A percentile compares a stretch with the other conserved stretches of the same genome.
Evolutionary conservation across 2,329 filamentous ascomycete genomes (phyloP).

Genomic region (Stenocarpella maydis): DNA sequence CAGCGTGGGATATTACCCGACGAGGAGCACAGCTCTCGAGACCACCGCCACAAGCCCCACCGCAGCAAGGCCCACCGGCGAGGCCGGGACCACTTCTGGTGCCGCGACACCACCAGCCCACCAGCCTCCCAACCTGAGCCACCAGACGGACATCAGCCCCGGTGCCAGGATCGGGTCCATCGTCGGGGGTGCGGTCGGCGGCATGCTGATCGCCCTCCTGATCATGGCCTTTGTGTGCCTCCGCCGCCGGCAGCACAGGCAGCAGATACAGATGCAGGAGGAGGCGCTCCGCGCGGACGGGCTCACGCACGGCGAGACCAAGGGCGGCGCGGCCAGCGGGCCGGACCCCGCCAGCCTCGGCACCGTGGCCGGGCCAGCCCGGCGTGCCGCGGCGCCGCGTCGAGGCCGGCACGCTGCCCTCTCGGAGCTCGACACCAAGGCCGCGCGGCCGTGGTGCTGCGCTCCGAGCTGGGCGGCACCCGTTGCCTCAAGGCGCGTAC

Average conservation of each 20-base stretch:
- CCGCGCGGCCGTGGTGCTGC: slow-evolving; percentile 38
- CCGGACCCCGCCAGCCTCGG: slow-evolving; percentile 21
- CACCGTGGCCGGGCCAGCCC: too few relatives aligned
- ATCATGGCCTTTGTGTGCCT: slow-evolving; percentile 35
- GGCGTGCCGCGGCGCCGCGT: neutral
- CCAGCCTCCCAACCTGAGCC: neutral
- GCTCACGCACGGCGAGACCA: neutral
- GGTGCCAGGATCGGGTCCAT: slow-evolving; percentile 41
- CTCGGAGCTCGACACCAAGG: slow-evolving; percentile 37
- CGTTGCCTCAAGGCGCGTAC: slow-evolving; percentile 8
- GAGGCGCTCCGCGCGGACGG: neutral
- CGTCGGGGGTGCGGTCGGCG: slow-evolving; percentile 37
- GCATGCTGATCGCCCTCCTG: slow-evolving; percentile 38
- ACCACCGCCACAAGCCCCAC: neutral
- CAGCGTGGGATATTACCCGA: slow-evolving; percentile 31
- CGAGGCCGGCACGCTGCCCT: slow-evolving; percentile 16
- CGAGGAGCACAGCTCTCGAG: neutral
- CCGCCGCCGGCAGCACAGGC: slow-evolving; percentile 31
- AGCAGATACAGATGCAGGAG: neutral
- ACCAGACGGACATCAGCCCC: slow-evolving; percentile 35
- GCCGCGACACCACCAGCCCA: slow-evolving; percentile 21
- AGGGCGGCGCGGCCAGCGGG: neutral
- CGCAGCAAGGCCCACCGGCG: neutral
- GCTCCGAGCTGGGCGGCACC: slow-evolving; percentile 36
- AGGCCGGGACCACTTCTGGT: too few relatives aligned